Evolutionary conservation across 129 eudicot genomes (phyloP).

Genomic region (Apium graveolens): DNA sequence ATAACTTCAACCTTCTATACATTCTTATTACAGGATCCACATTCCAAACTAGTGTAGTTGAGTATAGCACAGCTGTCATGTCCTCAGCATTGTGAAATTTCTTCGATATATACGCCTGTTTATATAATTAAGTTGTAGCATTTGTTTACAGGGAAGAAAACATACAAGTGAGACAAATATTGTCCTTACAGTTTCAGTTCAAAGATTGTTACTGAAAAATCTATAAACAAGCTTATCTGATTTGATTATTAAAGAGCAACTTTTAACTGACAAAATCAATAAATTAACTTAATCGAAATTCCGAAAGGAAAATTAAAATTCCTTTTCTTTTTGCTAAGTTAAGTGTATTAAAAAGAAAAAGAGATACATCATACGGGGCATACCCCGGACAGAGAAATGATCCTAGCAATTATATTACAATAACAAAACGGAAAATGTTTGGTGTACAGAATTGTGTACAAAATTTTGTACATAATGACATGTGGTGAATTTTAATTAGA

Average conservation of each 20-base stretch:
- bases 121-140: neutral
- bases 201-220: neutral
- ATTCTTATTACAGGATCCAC: neutral
- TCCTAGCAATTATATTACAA: too few species aligned
- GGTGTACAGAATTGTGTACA: too few species aligned
- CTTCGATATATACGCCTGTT: neutral
- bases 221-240: neutral
- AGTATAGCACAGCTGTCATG: neutral
- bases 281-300: too few species aligned
- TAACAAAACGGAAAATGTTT: too few species aligned
- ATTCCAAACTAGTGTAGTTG: neutral
- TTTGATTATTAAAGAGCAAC: neutral
- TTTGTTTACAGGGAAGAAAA: neutral
- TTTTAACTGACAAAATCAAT: too few species aligned
- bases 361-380: too few species aligned
- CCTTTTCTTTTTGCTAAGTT: too few species aligned
- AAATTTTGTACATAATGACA: too few species aligned
- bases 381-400: too few species aligned
- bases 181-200: neutral
- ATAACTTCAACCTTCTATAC: neutral
- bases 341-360: too few species aligned
- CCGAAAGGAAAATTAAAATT: too few species aligned
- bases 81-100: neutral
- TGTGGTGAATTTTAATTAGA: too few species aligned
- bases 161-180: neutral